A percentile compares a stretch with the other conserved stretches of the same genome.
Evolutionary conservation across 164 flowering plant genomes (phyloP).

Genomic region (Dillenia suffruticosa): DNA sequence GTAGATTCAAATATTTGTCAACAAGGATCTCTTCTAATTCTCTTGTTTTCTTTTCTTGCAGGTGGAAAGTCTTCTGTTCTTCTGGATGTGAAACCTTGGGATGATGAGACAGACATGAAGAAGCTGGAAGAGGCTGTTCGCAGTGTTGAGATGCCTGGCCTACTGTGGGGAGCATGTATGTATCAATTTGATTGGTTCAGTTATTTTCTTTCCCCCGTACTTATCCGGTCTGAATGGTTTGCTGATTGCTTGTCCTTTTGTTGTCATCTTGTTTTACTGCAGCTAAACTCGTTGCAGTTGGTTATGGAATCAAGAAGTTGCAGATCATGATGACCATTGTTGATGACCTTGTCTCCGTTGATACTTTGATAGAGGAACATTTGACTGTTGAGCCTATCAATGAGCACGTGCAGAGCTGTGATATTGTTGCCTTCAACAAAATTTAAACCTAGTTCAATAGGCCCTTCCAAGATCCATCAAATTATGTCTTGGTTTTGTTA

Average conservation of each 20-base stretch:
- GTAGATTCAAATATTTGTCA: no score
- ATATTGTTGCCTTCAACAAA: slow-evolving; percentile 97
- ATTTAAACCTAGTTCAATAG: slow-evolving; percentile 23
- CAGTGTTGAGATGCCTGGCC: slow-evolving; percentile 70
- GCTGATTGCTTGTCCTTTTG: no score
- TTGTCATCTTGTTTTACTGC: slow-evolving; percentile 14
- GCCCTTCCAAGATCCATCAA: no score
- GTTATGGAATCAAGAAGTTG: slow-evolving; percentile 94
- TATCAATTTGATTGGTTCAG: neutral
- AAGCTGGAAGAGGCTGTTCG: slow-evolving; percentile 90
- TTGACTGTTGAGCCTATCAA: slow-evolving; percentile 73
- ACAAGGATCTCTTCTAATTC: neutral
- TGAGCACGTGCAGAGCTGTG: slow-evolving; percentile 88
- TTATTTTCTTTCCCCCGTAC: neutral
- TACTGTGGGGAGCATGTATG: slow-evolving; percentile 61
- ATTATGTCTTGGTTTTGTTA: no score
- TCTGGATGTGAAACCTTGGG: slow-evolving; percentile 98
- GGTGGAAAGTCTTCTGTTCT: slow-evolving; percentile 98
- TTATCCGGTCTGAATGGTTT: no score
- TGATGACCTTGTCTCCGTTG: slow-evolving; percentile 92
- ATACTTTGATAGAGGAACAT: slow-evolving; percentile 69
- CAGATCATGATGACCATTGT: slow-evolving; percentile 85
- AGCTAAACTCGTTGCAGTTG: slow-evolving; percentile 88
- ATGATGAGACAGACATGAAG: slow-evolving; percentile 99
- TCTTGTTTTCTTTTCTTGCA: slow-evolving; percentile 9